Base-by-base conservation (phyloP, 2,329 filamentous ascomycete species). In the Colletotrichum tanaceti region DNA sequence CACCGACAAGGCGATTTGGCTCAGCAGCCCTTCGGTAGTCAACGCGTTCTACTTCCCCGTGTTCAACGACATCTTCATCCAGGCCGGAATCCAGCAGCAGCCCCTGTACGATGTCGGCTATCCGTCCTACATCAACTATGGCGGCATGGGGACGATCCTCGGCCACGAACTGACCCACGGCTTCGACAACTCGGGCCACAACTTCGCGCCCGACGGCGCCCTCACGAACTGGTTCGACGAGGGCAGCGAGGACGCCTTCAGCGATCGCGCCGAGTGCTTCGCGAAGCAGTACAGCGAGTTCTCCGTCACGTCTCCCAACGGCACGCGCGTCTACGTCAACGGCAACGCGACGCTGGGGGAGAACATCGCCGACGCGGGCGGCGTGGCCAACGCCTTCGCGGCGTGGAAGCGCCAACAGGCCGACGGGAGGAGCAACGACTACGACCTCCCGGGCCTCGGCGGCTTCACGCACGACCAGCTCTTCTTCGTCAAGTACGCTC, bases 361-460 rank as follows among this genome's bases (percentile, higher is more conserved):
- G 79, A 92, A 92, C 74, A 89, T 93, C 73, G 90, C 90, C 1
- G 91, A 93, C 75, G 87, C 90, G 0, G 90, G 90, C n/a, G 90
- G 90, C n/a, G 74, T 92, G 0, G 82, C 84, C 6, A 86, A 89
- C 0, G 83, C 89, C 1, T 92, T 87, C 73, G 80, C 84, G 18
- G 89, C 90, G 0, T 93, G 90, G 90, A 85, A 88, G 74, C 85
- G 85, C 71, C 83, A 84, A 13, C 84, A 87, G 49, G 76, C 80
- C 2, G 78, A 83, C 35, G 82, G 81, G n/a, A 80, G 85, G 0
- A 84, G 85, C 64, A 73, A 82, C 72, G 76, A 67, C 35, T 50
- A 24, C n/a, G 46, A 83, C 41, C 82, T 92, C 22, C 89, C 89
- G 0, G 90, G 90, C 0, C 75, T 93, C 5, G 83, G 87, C 3